phyloP scores from a whole-genome alignment of 257 asterid genomes.

The Solanum virginianum region DNA sequence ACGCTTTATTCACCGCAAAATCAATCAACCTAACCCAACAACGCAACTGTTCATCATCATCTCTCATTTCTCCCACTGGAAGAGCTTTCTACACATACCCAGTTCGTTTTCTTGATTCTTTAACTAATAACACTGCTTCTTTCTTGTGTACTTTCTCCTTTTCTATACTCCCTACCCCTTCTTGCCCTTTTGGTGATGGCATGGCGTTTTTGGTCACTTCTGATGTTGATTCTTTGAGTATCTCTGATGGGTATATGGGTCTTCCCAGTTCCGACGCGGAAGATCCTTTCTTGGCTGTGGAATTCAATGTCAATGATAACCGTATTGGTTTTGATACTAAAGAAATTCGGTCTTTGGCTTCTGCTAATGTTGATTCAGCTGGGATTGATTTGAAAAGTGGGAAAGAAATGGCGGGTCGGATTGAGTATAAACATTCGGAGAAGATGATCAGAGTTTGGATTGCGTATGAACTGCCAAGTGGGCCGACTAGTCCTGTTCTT shows the following conservation, averaged over 20 bases:
- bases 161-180: slow-evolving; percentile 18
- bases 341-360: slow-evolving; percentile 26
- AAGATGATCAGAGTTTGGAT: slow-evolving; percentile 46
- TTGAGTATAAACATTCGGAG: slow-evolving; percentile 46
- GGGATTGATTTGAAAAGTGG: slow-evolving; percentile 27
- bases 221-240: slow-evolving; percentile 18
- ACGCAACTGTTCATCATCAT: slow-evolving; percentile 17
- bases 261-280: slow-evolving; percentile 18
- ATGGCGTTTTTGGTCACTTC: slow-evolving; percentile 49
- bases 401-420: slow-evolving; percentile 43
- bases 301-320: slow-evolving; percentile 46
- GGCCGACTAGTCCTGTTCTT: slow-evolving; percentile 46
- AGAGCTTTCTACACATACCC: slow-evolving; percentile 51
- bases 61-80: slow-evolving; percentile 32
- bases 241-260: slow-evolving; percentile 49
- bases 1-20: slow-evolving; percentile 24
- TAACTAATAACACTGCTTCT: slow-evolving; percentile 40
- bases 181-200: slow-evolving; percentile 73
- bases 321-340: slow-evolving; percentile 49
- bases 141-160: slow-evolving; percentile 61
- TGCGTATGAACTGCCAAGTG: slow-evolving; percentile 19
- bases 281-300: slow-evolving; percentile 48
- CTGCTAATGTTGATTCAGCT: slow-evolving; percentile 23
- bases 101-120: slow-evolving; percentile 44
- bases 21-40: slow-evolving; percentile 39